Percentiles rank a stretch among this genome's conserved stretches.
These are phyloP conservation scores for Soucietia sequanensis DNA, from an alignment of 805 yeast genomes.

Conservation along the genomic window DNA sequence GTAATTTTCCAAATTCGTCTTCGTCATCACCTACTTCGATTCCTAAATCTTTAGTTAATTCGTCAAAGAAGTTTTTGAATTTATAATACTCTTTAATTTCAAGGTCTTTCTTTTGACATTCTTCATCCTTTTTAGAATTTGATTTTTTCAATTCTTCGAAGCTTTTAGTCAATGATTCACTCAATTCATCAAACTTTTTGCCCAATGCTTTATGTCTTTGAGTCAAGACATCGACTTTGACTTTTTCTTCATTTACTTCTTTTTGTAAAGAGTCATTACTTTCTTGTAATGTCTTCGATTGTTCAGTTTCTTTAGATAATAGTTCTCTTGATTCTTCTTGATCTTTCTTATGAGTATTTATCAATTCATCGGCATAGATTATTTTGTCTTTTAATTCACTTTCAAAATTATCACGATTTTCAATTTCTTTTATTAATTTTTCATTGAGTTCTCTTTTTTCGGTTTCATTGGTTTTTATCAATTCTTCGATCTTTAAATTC, in stretches of 20 bases:
- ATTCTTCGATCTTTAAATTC: not conserved
- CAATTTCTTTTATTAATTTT: conserved; percentile 1
- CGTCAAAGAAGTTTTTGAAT: no score
- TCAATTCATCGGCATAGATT: not conserved
- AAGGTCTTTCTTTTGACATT: not conserved
- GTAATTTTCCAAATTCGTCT: not conserved
- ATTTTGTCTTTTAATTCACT: not conserved
- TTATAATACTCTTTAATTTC: not conserved
- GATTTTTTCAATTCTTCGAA: not conserved
- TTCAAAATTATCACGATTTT: not conserved
- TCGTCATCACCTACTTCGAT: not conserved
- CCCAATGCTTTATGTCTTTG: not conserved
- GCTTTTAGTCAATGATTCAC: not conserved
- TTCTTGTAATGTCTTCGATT: no score
- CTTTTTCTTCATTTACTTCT: not conserved
- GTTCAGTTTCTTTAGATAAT: not conserved
- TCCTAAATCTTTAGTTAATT: not conserved
- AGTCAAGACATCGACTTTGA: not conserved
- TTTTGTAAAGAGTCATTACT: conserved; percentile 1
- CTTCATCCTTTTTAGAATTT: not conserved
- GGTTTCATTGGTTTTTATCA: not conserved
- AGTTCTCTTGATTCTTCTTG: not conserved
- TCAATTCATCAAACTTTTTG: conserved; percentile 3
- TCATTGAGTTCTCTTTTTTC: not conserved
- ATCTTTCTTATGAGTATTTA: not conserved